phyloP scores from a whole-genome alignment of 2,329 filamentous ascomycete species.

The Botrytis fragariae region DNA sequence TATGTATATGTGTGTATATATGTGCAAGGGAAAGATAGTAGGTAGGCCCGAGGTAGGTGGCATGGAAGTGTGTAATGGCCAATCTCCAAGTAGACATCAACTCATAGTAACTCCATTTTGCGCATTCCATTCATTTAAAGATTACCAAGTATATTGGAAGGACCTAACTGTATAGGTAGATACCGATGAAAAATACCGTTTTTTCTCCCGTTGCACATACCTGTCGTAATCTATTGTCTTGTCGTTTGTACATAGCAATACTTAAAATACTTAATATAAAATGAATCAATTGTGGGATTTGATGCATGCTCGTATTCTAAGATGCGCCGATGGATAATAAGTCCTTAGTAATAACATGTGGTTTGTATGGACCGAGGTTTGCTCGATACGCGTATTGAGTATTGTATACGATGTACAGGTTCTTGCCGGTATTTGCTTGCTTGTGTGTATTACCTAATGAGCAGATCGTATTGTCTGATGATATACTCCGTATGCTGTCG shows the following conservation, averaged over 20 bases:
- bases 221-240: background rate
- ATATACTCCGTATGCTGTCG: too few species aligned
- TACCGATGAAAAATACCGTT: background rate
- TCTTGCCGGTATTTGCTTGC: background rate
- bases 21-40: background rate
- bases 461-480: too few species aligned
- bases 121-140: background rate
- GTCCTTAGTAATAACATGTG: background rate
- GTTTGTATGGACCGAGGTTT: background rate
- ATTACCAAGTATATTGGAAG: too few species aligned
- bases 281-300: slow-evolving; percentile 2
- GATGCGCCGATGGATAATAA: too few species aligned
- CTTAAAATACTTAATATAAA: background rate
- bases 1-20: too few species aligned
- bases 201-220: background rate
- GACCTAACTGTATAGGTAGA: too few species aligned
- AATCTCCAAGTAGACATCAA: background rate
- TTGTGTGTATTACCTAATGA: background rate
- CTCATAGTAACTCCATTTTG: background rate
- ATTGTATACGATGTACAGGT: background rate
- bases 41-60: background rate
- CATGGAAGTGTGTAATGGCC: background rate
- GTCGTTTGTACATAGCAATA: background rate
- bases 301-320: background rate
- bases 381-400: background rate